phyloP scores from a whole-genome alignment of 2,329 filamentous ascomycete genomes.

The Nannizziopsis arthrosporioides region DNA sequence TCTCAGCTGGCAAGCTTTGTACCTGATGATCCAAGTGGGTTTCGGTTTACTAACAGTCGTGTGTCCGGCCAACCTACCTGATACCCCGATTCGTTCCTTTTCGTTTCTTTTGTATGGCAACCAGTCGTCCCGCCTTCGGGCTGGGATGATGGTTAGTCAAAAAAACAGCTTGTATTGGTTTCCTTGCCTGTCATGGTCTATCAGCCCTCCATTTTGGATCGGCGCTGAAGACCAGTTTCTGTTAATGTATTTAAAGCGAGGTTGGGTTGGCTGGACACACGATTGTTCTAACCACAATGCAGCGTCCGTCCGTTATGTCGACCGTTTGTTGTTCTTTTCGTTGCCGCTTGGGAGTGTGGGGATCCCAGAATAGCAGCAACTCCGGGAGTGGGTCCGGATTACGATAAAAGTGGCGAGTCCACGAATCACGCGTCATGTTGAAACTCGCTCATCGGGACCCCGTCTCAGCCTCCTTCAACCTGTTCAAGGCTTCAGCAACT shows the following conservation, averaged over 20 bases:
- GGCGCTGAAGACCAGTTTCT: slow-evolving; percentile 2
- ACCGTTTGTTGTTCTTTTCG: background rate
- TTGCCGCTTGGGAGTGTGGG: background rate
- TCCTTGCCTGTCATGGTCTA: slow-evolving; percentile 3
- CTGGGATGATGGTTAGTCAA: slow-evolving; percentile 2
- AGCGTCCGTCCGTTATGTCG: too few relatives aligned
- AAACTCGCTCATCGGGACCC: background rate
- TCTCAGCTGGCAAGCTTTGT: background rate
- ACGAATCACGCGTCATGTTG: background rate
- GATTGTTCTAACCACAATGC: too few relatives aligned
- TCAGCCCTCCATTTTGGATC: slow-evolving; percentile 9
- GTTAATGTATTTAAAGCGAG: background rate
- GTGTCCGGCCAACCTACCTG: background rate
- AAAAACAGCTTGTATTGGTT: slow-evolving; percentile 2
- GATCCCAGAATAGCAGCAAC: slow-evolving; percentile 1
- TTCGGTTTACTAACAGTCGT: slow-evolving; percentile 2
- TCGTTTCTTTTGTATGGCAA: background rate
- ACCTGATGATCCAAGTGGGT: slow-evolving; percentile 6
- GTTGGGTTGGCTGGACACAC: too few relatives aligned
- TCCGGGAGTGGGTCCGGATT: background rate
- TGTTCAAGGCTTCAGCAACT: too few relatives aligned
- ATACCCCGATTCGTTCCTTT: background rate
- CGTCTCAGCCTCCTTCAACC: slow-evolving; percentile 4
- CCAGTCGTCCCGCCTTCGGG: slow-evolving; percentile 4
- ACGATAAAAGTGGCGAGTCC: background rate